Conservation (phyloP, 306 rosid species). For the Amphicarpaea edgeworthii region DNA sequence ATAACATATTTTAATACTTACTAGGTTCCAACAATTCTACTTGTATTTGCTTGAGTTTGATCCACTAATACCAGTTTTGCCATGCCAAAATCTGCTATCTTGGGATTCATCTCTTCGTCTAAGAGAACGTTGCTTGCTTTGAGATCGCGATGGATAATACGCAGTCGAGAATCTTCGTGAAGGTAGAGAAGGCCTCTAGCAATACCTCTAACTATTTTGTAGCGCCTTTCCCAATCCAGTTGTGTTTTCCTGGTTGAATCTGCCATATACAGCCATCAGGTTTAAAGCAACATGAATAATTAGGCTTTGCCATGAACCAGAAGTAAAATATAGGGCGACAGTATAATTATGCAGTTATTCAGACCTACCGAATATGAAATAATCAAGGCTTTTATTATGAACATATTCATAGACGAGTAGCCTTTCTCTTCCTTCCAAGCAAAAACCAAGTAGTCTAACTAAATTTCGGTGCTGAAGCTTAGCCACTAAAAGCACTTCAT, state of each 20-base stretch:
- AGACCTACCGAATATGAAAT: not conserved
- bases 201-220: not conserved
- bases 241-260: not conserved
- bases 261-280: not conserved
- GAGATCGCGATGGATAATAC: slow-evolving; percentile 19
- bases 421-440: not conserved
- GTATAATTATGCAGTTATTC: not conserved
- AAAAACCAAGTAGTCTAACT: not conserved
- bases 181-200: slow-evolving; percentile 9
- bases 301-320: not conserved
- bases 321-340: not conserved
- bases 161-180: slow-evolving; percentile 3
- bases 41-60: slow-evolving; percentile 26
- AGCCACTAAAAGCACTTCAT: not conserved
- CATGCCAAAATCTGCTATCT: slow-evolving; percentile 27
- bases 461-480: slow-evolving; percentile 18
- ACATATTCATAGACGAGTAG: not conserved
- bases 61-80: slow-evolving; percentile 14
- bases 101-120: slow-evolving; percentile 21
- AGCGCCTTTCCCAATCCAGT: not conserved
- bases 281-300: not conserved
- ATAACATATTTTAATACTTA: not conserved
- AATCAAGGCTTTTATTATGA: not conserved
- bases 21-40: slow-evolving; percentile 13
- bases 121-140: slow-evolving; percentile 18